These are phyloP conservation scores for Plasmodium gallinaceum DNA, from an alignment of 169 alveolate genomes.

Conservation along the genomic window DNA sequence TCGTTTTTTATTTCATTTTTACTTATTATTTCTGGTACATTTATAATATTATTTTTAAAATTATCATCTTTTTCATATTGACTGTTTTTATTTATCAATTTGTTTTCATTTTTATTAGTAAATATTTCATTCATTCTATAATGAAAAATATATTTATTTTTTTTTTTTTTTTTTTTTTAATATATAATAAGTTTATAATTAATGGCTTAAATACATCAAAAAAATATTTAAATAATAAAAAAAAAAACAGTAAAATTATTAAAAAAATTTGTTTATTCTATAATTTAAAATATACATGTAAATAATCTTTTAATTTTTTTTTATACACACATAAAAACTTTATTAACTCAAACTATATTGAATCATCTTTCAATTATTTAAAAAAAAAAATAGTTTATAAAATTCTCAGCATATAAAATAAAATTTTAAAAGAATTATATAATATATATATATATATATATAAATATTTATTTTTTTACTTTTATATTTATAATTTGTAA, in stretches of 20 bases:
- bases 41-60: neutral
- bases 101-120: conserved; percentile 37
- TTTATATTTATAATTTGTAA: no score
- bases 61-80: conserved; percentile 10
- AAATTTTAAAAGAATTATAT: neutral
- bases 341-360: no score
- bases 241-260: neutral
- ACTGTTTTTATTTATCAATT: conserved; percentile 21
- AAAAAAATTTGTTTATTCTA: neutral
- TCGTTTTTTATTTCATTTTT: conserved; percentile 1
- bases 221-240: conserved; percentile 1
- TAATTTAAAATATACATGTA: neutral
- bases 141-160: conserved; percentile 8
- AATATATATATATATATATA: neutral
- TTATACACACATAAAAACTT: conserved; percentile 1
- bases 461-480: no score
- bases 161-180: conserved; percentile 11
- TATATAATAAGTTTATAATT: neutral
- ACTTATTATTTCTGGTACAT: conserved; percentile 1
- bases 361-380: no score
- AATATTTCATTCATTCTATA: conserved; percentile 50
- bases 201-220: neutral
- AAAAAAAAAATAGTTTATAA: no score
- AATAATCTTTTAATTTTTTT: neutral
- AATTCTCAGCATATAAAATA: no score